A percentile compares a stretch with the other conserved stretches of the same genome.
phyloP scores from a whole-genome alignment of 768 basidiomycete species.

The Hypholoma fasciculare region DNA sequence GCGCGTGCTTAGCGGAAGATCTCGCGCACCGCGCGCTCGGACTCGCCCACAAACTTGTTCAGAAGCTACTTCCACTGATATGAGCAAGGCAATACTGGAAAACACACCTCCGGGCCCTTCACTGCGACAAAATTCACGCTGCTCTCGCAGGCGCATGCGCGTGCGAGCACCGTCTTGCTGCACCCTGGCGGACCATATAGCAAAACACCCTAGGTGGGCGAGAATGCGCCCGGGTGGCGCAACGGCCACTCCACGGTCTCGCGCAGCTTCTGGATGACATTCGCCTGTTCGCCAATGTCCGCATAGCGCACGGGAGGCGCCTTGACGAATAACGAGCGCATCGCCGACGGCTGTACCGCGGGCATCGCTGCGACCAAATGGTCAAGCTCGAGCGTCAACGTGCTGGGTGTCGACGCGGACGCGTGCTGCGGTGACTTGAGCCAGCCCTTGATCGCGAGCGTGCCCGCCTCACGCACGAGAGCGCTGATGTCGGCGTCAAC shows the following conservation, averaged over 20 bases:
- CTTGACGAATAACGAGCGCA: conserved; percentile 92
- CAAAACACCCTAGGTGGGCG: conserved; percentile 84
- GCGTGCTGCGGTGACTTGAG: conserved; percentile 31
- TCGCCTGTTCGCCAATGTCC: conserved; percentile 87
- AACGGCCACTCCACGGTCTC: conserved; percentile 98
- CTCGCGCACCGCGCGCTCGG: conserved; percentile 92
- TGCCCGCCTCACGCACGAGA: conserved; percentile 91
- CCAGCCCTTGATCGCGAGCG: conserved; percentile 87
- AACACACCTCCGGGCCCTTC: conserved; percentile 90
- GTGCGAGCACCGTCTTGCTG: conserved; percentile 91
- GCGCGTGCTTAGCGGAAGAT: conserved; percentile 94
- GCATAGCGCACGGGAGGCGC: conserved; percentile 78
- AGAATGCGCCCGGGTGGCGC: conserved; percentile 82
- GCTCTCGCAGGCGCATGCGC: conserved; percentile 91
- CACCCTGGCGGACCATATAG: conserved; percentile 98
- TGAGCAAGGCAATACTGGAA: too few species aligned
- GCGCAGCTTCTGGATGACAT: conserved; percentile 80
- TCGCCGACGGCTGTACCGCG: conserved; percentile 84
- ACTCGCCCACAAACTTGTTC: conserved; percentile 97
- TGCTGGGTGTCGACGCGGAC: conserved; percentile 10
- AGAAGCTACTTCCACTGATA: conserved; percentile 56
- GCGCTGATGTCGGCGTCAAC: conserved; percentile 96
- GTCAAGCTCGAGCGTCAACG: conserved; percentile 45
- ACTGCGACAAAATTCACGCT: conserved; percentile 96
- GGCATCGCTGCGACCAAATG: conserved; percentile 78